These are phyloP conservation scores for Knufia fluminis DNA, from an alignment of 2,329 filamentous ascomycete species.

Conservation along the genomic window DNA sequence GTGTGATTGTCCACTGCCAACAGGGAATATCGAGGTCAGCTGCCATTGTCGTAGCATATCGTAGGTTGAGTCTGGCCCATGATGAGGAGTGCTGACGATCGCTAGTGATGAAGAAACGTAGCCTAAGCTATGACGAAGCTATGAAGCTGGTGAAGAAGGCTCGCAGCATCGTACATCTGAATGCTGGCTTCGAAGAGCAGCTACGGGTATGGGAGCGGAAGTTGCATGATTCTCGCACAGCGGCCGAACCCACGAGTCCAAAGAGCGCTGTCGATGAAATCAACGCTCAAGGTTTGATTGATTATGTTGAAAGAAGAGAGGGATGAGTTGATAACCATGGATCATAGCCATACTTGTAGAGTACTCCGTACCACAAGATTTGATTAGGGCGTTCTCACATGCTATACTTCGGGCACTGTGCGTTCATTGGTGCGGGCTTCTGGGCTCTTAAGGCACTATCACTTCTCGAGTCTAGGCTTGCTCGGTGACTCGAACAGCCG, in stretches of 20 bases:
- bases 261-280: neutral
- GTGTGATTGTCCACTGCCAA: slow-evolving; percentile 21
- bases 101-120: slow-evolving; percentile 19
- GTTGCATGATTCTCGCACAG: neutral
- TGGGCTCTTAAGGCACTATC: neutral
- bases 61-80: slow-evolving; percentile 13
- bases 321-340: too few species aligned
- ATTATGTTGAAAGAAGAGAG: neutral
- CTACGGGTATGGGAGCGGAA: slow-evolving; percentile 17
- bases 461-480: neutral
- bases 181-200: slow-evolving; percentile 19
- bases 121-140: slow-evolving; percentile 15
- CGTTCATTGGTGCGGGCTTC: neutral
- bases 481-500: neutral
- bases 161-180: slow-evolving; percentile 18
- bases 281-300: neutral
- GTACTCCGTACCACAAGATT: too few species aligned
- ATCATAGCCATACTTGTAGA: too few species aligned
- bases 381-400: too few species aligned
- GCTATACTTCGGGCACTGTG: too few species aligned
- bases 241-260: neutral
- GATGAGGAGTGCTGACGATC: neutral
- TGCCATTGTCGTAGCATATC: slow-evolving; percentile 20
- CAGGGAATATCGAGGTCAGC: slow-evolving; percentile 23
- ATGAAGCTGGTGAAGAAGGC: slow-evolving; percentile 16